Evolutionary conservation across 306 rosid genomes (phyloP), one percentile per base, ranked within the genome.

Genomic region (Phaseolus lunatus): DNA sequence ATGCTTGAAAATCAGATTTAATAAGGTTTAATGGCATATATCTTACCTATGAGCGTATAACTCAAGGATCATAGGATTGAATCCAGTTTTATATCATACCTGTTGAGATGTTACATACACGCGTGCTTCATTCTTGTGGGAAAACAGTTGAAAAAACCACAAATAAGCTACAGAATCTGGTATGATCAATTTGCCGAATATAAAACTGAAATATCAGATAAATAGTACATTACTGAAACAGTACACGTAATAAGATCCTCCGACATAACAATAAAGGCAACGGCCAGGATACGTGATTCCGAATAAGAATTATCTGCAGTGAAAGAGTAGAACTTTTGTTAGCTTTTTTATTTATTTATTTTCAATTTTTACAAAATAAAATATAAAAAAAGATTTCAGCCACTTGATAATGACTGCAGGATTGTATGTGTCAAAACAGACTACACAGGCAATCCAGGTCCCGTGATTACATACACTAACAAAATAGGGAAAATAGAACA

Each of bases 1-100:
- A 54, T 19, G 35, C 48, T 47, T 48, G 12, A 49, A 62, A 35
- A 74, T 67, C 43, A 44, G 62, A 59, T 58, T 59, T 59, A 33
- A 47, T 65, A 45, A 47, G 66, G 65, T 56, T 29, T 73, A n/a
- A 43, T 45, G 47, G 14, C 13, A 41, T 9, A 16, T 33, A 63
- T n/a, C 69, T 63, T 16, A 9, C 26, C 26, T 8, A 12, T 26
- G 5, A 12, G 18, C 6, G 15, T 26, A 13, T 57, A 58, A 58
- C 35, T 24, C 37, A 16, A 37, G 41, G 18, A 33, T 26, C 35
- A 8, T 13, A 19, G 47, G 47, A 48, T 75, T 43, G 27, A 33
- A 14, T 66, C 65, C 27, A 35, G 70, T 31, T 53, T 48, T 41
- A 52, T 19, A 22, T 49, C 43, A 41, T 15, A 61, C 72, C 63